Base-by-base conservation (phyloP, 306 rosid species). In the Heteromeles arbutifolia region DNA sequence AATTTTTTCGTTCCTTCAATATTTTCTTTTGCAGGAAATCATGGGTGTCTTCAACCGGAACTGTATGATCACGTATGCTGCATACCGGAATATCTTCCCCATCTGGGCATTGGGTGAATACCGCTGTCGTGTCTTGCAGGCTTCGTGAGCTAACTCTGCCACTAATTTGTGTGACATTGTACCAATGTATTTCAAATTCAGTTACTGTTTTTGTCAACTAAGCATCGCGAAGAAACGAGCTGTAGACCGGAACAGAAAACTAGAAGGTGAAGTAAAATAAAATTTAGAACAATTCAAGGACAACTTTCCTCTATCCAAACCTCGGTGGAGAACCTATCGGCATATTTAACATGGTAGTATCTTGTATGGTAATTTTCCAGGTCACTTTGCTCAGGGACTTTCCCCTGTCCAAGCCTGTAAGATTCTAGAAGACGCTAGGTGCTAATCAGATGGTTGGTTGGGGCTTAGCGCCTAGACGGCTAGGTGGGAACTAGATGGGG, bases 91-190 rank as follows among this genome's bases (percentile, higher is more conserved):
- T 82, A 88, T 90, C 78, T 92, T 92, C 84, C 97, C 97, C 19
- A 87, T 92, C 28, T 92, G 97, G 97, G 97, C 97, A 0, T 80
- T 92, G 85, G 97, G 96, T 70, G 97, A 92, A 50, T 92, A 90
- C 77, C 84, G 74, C 45, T 24, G 64, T 24, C 87, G 69, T 73
- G 92, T 90, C 56, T 78, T 88, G 81, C 81, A 77, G 85, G 75
- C 70, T 34, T 48, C 66, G 19, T 74, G 69, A 73, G 58, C 67
- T 32, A 58, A 41, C 32, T 8, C 9, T 44, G n/a, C 32, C 34
- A 3, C 63, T 25, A 31, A 41, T 73, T 18, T 58, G 28, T 24
- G 43, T 25, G 6, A 43, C 45, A 4, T 13, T 62, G 4, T 1
- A n/a, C 13, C 12, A 11, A 32, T n/a, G 69, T 61, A 44, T 59